phyloP scores from a whole-genome alignment of 202 grass and related monocot species.

The Zoysia matrella region DNA sequence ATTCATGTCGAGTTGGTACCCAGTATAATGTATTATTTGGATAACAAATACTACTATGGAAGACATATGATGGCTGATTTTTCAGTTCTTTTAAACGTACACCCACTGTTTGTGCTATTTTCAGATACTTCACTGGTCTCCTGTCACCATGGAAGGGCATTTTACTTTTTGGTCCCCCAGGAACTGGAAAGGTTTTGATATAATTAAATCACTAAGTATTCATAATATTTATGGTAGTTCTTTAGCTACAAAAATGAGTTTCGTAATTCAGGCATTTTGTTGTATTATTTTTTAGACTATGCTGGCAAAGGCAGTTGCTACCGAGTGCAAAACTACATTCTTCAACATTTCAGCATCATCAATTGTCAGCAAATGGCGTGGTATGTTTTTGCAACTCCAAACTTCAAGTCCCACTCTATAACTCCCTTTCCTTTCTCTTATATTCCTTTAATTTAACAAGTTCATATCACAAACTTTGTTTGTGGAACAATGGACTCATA shows the following conservation, averaged over 20 bases:
- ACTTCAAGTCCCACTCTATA: background rate
- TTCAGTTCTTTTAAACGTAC: constrained; percentile 25
- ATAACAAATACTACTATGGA: background rate
- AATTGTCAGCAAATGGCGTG: constrained; percentile 96
- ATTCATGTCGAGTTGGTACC: background rate
- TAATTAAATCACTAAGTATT: background rate
- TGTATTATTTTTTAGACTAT: constrained; percentile 58
- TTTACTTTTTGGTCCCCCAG: constrained; percentile 91
- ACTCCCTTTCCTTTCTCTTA: background rate
- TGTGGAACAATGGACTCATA: background rate
- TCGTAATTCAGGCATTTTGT: background rate
- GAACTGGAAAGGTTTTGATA: constrained; percentile 82
- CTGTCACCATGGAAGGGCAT: constrained; percentile 98
- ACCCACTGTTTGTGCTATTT: constrained; percentile 30
- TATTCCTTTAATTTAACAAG: constrained; percentile 12
- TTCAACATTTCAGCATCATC: constrained; percentile 99
- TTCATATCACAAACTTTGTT: background rate
- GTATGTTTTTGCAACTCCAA: constrained; percentile 39
- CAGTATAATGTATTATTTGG: background rate
- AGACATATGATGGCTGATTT: background rate
- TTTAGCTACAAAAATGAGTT: background rate
- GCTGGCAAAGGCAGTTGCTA: constrained; percentile 92
- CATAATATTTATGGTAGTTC: background rate
- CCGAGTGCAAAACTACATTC: constrained; percentile 96
- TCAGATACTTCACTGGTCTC: constrained; percentile 94